Conservation (phyloP, 2,329 filamentous ascomycete species). For the Sporothrix pallida region DNA sequence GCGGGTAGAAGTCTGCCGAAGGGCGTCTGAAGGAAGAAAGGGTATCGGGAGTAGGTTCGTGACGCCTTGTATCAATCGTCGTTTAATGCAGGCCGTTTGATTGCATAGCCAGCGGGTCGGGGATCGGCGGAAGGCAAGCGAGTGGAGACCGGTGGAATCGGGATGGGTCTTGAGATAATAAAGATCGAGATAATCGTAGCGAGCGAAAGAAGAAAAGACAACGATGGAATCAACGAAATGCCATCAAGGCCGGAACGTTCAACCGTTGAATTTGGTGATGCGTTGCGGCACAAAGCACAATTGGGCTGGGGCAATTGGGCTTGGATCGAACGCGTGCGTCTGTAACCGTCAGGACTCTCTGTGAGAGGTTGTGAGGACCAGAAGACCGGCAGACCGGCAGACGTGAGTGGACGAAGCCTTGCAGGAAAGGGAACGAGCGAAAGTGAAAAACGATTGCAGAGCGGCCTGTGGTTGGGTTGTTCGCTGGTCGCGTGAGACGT, state of each 20-base stretch:
- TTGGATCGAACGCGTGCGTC: not conserved
- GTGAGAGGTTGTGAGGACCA: not conserved
- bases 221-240: not conserved
- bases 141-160: not conserved
- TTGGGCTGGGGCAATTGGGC: conserved; percentile 27
- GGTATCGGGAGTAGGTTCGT: no score
- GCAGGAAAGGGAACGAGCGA: not conserved
- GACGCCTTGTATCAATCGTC: not conserved
- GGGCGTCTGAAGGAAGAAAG: no score
- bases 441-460: not conserved
- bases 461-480: conserved; percentile 7
- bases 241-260: not conserved
- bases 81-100: not conserved
- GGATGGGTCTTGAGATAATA: not conserved
- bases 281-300: not conserved
- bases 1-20: not conserved
- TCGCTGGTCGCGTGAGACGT: conserved; percentile 39
- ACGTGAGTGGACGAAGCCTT: conserved; percentile 27
- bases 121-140: not conserved
- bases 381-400: not conserved
- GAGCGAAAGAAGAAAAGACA: not conserved
- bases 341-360: not conserved
- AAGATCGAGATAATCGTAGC: not conserved
- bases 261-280: not conserved
- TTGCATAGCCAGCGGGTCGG: not conserved